Evolutionary conservation across 257 asterid genomes (phyloP).

Genomic region (Scutellaria galericulata): DNA sequence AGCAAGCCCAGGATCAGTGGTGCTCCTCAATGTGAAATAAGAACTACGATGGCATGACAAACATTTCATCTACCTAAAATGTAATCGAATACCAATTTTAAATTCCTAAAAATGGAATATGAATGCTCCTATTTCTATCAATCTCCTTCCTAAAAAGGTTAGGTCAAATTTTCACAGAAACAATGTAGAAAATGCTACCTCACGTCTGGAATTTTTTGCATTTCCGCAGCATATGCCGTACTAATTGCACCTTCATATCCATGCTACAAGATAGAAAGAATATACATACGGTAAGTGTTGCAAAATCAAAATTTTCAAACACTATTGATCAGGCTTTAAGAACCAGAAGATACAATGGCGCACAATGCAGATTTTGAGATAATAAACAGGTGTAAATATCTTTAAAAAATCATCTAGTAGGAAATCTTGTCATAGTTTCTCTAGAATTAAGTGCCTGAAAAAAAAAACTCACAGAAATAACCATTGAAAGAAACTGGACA

Average conservation of each 20-base stretch:
- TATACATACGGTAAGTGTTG: slow-evolving; percentile 16
- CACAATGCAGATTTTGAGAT: slow-evolving; percentile 2
- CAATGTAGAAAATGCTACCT: slow-evolving; percentile 52
- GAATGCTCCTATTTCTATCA: slow-evolving; percentile 18
- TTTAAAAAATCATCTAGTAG: neutral
- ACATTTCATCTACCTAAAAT: slow-evolving; percentile 23
- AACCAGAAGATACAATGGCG: slow-evolving; percentile 15
- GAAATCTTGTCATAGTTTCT: neutral
- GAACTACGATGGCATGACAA: slow-evolving; percentile 29
- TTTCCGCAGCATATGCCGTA: slow-evolving; percentile 73
- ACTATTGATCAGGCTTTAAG: slow-evolving; percentile 27
- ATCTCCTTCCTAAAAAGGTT: slow-evolving; percentile 21
- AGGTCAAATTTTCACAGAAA: neutral
- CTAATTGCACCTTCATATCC: slow-evolving; percentile 90
- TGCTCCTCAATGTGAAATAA: slow-evolving; percentile 27
- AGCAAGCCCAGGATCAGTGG: slow-evolving; percentile 20
- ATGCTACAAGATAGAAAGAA: slow-evolving; percentile 60
- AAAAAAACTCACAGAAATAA: neutral
- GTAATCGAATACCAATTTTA: slow-evolving; percentile 4
- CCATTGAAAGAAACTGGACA: slow-evolving; percentile 24
- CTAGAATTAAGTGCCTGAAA: neutral
- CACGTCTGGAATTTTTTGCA: slow-evolving; percentile 70
- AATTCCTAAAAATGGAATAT: neutral
- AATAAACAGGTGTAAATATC: neutral
- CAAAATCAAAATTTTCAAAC: slow-evolving; percentile 11